A percentile compares a stretch with the other conserved stretches of the same genome.
phyloP scores from a whole-genome alignment of 129 eudicot genomes.

The Saussurea involucrata region DNA sequence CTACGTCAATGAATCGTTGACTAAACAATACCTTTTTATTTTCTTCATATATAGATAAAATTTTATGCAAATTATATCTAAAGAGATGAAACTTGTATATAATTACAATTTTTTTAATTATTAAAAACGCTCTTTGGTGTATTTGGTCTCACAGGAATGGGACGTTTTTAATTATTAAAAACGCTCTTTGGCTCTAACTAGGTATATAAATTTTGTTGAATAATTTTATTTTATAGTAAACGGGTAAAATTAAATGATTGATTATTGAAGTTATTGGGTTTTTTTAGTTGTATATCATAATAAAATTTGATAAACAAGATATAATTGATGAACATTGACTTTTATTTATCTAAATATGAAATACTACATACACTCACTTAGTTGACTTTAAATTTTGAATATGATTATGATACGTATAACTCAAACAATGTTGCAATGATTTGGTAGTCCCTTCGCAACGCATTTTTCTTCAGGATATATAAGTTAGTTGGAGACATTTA shows the following conservation, averaged over 20 bases:
- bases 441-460: neutral
- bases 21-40: neutral
- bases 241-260: neutral
- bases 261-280: neutral
- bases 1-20: slow-evolving; percentile 20
- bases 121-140: no score
- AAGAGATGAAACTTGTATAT: neutral
- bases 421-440: slow-evolving; percentile 13
- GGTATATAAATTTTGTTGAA: no score
- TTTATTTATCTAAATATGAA: neutral
- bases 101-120: neutral
- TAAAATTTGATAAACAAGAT: neutral
- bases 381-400: neutral
- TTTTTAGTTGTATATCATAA: neutral
- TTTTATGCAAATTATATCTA: no score
- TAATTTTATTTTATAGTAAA: neutral
- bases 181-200: no score
- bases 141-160: no score
- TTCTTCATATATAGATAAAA: neutral
- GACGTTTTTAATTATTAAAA: neutral
- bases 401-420: slow-evolving; percentile 7
- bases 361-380: neutral
- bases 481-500: neutral
- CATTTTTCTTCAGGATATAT: neutral
- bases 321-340: neutral